These are phyloP conservation scores for Astrothelium macrocarpum DNA, from an alignment of 495 filamentous ascomycete genomes.

Conservation along the genomic window DNA sequence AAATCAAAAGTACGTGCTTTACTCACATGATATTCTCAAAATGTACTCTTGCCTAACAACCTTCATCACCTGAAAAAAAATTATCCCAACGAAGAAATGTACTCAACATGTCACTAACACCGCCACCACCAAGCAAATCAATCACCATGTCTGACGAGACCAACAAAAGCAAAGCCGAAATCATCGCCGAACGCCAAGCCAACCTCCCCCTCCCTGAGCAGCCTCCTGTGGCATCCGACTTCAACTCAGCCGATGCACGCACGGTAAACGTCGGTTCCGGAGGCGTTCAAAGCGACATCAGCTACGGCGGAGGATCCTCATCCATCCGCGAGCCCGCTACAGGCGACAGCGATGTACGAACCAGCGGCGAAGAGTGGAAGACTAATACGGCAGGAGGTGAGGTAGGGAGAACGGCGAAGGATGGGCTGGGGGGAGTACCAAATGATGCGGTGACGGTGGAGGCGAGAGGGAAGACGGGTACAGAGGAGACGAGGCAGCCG, in stretches of 20 bases:
- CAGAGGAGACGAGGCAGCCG: conserved; percentile 28
- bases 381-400: conserved; percentile 27
- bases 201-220: conserved; percentile 74
- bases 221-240: conserved; percentile 64
- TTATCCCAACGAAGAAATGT: too few relatives aligned
- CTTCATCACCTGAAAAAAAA: too few relatives aligned
- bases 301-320: conserved; percentile 40
- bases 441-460: conserved; percentile 32
- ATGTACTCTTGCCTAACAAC: too few relatives aligned
- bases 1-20: too few relatives aligned
- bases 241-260: conserved; percentile 58
- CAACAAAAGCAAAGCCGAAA: conserved; percentile 42
- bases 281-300: conserved; percentile 42
- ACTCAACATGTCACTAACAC: too few relatives aligned
- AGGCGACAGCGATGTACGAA: conserved; percentile 47
- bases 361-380: conserved; percentile 26
- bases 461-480: conserved; percentile 23
- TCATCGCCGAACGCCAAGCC: conserved; percentile 54
- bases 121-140: too few relatives aligned
- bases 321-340: conserved; percentile 56
- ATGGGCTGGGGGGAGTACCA: conserved; percentile 27
- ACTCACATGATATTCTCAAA: too few relatives aligned
- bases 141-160: conserved; percentile 28
- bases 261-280: conserved; percentile 62
- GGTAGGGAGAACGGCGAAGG: conserved; percentile 26